Evolutionary conservation across 129 eudicot genomes (phyloP), one percentile per base, ranked within the genome.

Genomic region (Flaveria ramosissima): DNA sequence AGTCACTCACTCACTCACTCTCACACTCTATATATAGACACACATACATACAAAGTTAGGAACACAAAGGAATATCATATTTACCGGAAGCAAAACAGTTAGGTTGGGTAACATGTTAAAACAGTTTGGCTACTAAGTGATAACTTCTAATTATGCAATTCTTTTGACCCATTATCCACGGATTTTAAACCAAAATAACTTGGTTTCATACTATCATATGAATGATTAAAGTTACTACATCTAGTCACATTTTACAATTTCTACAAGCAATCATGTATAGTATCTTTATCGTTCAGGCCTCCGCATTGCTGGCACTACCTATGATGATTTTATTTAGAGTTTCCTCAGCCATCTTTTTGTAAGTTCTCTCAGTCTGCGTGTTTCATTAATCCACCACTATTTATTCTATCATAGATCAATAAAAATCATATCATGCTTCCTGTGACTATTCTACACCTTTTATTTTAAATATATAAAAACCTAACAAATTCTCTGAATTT

Each of bases 281-380:
- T 67, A 16, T 64, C 32, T 78, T 71, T 65, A 46, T 57, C 16
- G 36, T 88, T 57, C 74, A 92, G 97, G 93, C 97, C 73, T 89
- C 97, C 3, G 93, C 93, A 0, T 26, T 92, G 74, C 81, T 92
- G 84, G 93, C 89, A 56, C 85, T 92, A 62, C 96, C 97, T 13
- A 69, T 88, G 74, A 79, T 92, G 73, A 48, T 92, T 74, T 24
- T 92, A 66, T 81, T 79, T 47, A 86, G 82, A 79, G 45, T 80
- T 32, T 78, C 68, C 46, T 92, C 93, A 9, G 79, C 79, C n/a
- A 56, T 84, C 75, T 88, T 89, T 77, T 48, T 89, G 98, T 93
- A 76, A 88, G 98, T 88, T 72, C 0, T 17, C 41, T 68, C 48
- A 41, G 52, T 51, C 45, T 47, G 24, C 77, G 7, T 48, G 57